phyloP scores from a whole-genome alignment of 106 monocot genomes.

The Acanthochlamys bracteata region DNA sequence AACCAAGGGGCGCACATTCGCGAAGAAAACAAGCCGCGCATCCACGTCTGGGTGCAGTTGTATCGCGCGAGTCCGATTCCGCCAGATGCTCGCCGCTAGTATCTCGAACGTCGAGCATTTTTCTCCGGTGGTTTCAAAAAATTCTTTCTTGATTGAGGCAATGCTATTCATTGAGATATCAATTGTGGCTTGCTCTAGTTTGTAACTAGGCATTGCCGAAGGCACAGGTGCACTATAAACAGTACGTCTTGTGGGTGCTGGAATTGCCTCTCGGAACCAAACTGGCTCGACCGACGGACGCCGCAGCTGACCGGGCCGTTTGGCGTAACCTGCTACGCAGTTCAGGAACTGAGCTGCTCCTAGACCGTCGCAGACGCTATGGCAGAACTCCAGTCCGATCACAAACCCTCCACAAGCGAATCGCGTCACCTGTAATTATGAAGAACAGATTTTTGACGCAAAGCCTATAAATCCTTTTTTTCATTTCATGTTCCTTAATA shows the following conservation, averaged over 20 bases:
- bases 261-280: slow-evolving; percentile 22
- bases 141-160: slow-evolving; percentile 17
- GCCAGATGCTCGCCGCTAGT: slow-evolving; percentile 24
- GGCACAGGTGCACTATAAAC: not conserved
- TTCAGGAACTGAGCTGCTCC: slow-evolving; percentile 37
- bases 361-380: slow-evolving; percentile 27
- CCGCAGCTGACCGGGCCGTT: slow-evolving; percentile 12
- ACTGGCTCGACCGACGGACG: slow-evolving; percentile 14
- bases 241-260: not conserved
- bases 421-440: slow-evolving; percentile 27
- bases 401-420: slow-evolving; percentile 34
- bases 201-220: not conserved
- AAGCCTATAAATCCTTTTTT: too few species aligned
- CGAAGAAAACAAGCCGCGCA: slow-evolving; percentile 13
- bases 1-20: slow-evolving; percentile 9
- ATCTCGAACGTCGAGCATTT: slow-evolving; percentile 20
- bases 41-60: not conserved
- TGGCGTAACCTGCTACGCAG: slow-evolving; percentile 17
- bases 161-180: slow-evolving; percentile 17
- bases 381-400: slow-evolving; percentile 32
- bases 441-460: not conserved
- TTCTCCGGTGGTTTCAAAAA: slow-evolving; percentile 5
- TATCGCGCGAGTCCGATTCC: slow-evolving; percentile 22
- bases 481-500: too few species aligned
- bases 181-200: slow-evolving; percentile 10